Conservation (phyloP, 164 flowering plant genomes). For the Tetracentron sinense region DNA sequence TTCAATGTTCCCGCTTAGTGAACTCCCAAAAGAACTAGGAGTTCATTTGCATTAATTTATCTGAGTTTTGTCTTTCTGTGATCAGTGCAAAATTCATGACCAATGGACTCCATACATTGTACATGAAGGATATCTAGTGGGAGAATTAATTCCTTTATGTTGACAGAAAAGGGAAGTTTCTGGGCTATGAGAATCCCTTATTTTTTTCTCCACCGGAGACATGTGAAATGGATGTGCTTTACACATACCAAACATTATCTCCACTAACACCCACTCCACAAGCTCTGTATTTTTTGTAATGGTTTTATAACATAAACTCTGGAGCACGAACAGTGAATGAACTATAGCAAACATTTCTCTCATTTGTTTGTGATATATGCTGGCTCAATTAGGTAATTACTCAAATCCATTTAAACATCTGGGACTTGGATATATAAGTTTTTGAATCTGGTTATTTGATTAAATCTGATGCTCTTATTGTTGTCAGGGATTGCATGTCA, state of each 20-base stretch:
- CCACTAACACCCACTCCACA: not conserved
- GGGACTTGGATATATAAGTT: not conserved
- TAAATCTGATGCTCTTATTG: not conserved
- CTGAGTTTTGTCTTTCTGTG: not conserved
- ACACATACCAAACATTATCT: not conserved
- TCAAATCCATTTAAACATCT: not conserved
- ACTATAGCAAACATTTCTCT: not conserved
- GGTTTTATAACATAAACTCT: too few relatives aligned
- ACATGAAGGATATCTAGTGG: too few relatives aligned
- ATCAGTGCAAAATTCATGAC: too few relatives aligned
- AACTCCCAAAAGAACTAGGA: not conserved
- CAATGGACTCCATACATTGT: too few relatives aligned
- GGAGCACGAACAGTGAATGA: not conserved
- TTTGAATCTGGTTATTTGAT: not conserved
- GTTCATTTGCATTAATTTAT: too few relatives aligned
- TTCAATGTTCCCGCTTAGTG: not conserved
- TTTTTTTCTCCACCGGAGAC: not conserved
- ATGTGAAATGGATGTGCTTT: not conserved
- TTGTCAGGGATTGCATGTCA: constrained; percentile 97
- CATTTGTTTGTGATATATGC: not conserved
- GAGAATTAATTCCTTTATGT: too few relatives aligned
- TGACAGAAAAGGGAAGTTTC: too few relatives aligned
- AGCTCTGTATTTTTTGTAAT: too few relatives aligned
- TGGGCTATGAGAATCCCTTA: too few relatives aligned
- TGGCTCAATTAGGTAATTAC: not conserved